Conservation (phyloP, 2,329 filamentous ascomycete genomes). For the Diaporthe caulivora region DNA sequence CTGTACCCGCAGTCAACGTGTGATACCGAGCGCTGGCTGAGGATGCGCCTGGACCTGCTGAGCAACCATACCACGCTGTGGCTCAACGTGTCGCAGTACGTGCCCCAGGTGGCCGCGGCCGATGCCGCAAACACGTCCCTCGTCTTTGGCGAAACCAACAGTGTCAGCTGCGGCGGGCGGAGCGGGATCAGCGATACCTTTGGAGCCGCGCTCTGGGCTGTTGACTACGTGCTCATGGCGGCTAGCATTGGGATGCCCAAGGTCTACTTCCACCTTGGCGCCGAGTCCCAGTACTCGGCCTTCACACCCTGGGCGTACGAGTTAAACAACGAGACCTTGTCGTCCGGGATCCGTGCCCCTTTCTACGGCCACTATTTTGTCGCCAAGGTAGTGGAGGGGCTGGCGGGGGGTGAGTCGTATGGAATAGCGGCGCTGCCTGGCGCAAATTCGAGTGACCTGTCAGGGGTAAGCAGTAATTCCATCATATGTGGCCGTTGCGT, state of each 20-base stretch:
- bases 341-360: constrained; percentile 46
- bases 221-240: constrained; percentile 57
- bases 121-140: constrained; percentile 51
- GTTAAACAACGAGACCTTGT: constrained; percentile 48
- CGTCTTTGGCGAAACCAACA: constrained; percentile 63
- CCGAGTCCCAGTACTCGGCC: constrained; percentile 36
- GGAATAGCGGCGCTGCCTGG: constrained; percentile 48
- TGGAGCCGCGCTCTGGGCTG: constrained; percentile 62
- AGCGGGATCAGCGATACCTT: constrained; percentile 60
- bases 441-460: constrained; percentile 51
- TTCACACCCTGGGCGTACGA: constrained; percentile 44
- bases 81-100: constrained; percentile 49
- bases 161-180: constrained; percentile 52
- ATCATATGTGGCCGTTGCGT: too few relatives aligned
- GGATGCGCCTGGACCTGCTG: constrained; percentile 50
- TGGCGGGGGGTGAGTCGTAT: constrained; percentile 24
- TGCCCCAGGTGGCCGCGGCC: constrained; percentile 43
- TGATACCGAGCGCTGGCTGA: constrained; percentile 46
- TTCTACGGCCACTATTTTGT: constrained; percentile 54
- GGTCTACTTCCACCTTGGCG: constrained; percentile 57
- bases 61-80: constrained; percentile 46
- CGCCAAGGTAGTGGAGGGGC: constrained; percentile 44
- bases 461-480: constrained; percentile 40
- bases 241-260: constrained; percentile 50
- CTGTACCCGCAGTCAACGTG: constrained; percentile 51